Conservation (phyloP, 441 rosid genomes). For the Cnidoscolus chayamansa region DNA sequence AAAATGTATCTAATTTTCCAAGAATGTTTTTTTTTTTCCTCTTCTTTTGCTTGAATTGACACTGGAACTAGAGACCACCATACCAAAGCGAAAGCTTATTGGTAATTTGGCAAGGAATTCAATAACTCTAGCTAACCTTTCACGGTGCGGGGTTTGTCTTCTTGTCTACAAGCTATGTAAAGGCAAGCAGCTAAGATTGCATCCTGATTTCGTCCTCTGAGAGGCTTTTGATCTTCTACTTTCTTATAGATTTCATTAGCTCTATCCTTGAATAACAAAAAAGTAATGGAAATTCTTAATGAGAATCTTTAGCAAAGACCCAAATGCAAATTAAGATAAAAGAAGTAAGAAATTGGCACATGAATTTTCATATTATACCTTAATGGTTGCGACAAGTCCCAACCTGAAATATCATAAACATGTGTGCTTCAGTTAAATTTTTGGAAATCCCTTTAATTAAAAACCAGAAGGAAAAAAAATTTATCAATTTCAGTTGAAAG, state of each 20-base stretch:
- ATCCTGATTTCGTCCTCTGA: constrained; percentile 27
- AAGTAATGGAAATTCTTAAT: background rate
- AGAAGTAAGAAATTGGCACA: background rate
- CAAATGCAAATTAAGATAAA: background rate
- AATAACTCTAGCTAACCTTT: constrained; percentile 16
- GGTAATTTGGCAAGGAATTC: background rate
- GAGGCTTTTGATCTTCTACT: constrained; percentile 28
- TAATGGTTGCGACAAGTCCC: constrained; percentile 39
- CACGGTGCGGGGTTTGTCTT: constrained; percentile 28
- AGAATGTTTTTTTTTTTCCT: background rate
- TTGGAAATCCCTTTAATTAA: background rate
- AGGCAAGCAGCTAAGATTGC: constrained; percentile 31
- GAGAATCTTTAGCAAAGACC: background rate
- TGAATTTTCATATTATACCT: constrained; percentile 21
- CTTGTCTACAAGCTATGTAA: constrained; percentile 41
- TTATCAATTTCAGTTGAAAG: background rate
- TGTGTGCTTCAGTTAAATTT: constrained; percentile 8
- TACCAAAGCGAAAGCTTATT: background rate
- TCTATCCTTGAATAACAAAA: constrained; percentile 12
- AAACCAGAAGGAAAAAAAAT: too few relatives aligned
- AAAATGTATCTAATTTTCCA: background rate
- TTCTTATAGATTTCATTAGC: constrained; percentile 31
- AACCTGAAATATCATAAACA: constrained; percentile 39
- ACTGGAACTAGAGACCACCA: too few relatives aligned
- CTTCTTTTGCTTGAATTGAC: too few relatives aligned